These are phyloP conservation scores for Mycena amicta DNA, from an alignment of 768 basidiomycete genomes.

Conservation along the genomic window DNA sequence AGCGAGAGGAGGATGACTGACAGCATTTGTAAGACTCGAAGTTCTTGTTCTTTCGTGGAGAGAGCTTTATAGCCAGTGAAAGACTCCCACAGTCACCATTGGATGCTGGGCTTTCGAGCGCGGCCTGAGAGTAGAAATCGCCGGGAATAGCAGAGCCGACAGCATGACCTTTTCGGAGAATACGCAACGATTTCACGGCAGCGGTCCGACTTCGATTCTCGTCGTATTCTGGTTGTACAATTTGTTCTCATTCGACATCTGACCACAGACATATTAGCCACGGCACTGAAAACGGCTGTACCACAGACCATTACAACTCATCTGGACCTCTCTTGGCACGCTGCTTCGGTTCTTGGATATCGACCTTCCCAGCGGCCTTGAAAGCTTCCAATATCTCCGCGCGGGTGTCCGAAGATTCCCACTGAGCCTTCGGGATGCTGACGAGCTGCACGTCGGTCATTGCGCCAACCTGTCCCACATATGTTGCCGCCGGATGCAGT, in stretches of 20 bases:
- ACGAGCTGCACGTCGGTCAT: slow-evolving; percentile 48
- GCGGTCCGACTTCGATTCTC: too few relatives aligned
- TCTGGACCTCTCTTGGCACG: slow-evolving; percentile 39
- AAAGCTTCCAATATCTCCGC: slow-evolving; percentile 35
- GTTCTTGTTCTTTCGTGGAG: neutral
- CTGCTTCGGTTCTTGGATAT: slow-evolving; percentile 39
- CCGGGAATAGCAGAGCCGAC: neutral
- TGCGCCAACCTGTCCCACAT: slow-evolving; percentile 45
- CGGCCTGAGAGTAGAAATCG: too few relatives aligned
- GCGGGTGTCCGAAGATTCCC: slow-evolving; percentile 32
- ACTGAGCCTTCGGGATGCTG: slow-evolving; percentile 42
- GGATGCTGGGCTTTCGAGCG: too few relatives aligned
- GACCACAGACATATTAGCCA: too few relatives aligned
- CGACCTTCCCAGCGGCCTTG: slow-evolving; percentile 36
- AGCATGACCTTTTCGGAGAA: neutral
- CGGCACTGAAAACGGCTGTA: too few relatives aligned
- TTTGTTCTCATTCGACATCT: too few relatives aligned
- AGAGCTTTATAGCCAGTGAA: neutral
- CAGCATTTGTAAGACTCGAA: neutral
- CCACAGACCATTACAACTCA: slow-evolving; percentile 28
- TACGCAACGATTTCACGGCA: too few relatives aligned
- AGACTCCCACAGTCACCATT: neutral
- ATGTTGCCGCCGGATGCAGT: slow-evolving; percentile 36
- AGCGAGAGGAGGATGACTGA: slow-evolving; percentile 3
- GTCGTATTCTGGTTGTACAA: too few relatives aligned